Base-by-base conservation (phyloP, 306 rosid genomes). In the Ormosia semicastrata region DNA sequence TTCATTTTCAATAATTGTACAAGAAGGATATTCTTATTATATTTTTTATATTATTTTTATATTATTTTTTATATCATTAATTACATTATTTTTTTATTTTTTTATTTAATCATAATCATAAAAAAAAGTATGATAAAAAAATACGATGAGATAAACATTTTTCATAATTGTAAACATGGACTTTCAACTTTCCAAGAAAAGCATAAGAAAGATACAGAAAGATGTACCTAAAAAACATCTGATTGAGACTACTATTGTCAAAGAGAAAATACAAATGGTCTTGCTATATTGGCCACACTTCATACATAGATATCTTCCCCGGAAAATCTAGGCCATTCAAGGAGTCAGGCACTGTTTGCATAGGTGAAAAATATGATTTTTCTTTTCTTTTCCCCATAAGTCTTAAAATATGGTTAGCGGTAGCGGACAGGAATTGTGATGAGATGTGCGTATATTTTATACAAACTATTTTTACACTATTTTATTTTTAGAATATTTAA, bases 181-280 rank as follows among this genome's bases (percentile, higher is more conserved):
- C 66, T 29, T 59, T 37, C 58, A 69, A 69, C 78, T 69, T 82
- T 82, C 78, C 66, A 70, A 59, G 33, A 76, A 76, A 60, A 70
- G 78, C 59, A 69, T 69, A 59, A 82, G 67, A 76, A 47, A 76
- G 66, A 82, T 54, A 36, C 52, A 47, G 65, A 75, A 69, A 46
- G 40, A 54, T 76, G 59, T 50, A 62, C 66, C n/a, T 76, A 50
- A 59, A 30, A 32, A 76, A 18, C 4, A 34, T 33, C 2, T 76
- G 78, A 82, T 59, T 36, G 73, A 24, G 86, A 82, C 78, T 69
- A 75, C 29, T 76, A 76, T 67, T 57, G 68, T 8, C 17, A 66
- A 82, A 75, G 81, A 50, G 47, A 75, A 82, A 66, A 54, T 66
- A 32, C 56, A 76, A 57, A 74, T 73, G 36, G 66, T 24, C 54